Evolutionary conservation across 2,329 filamentous ascomycete genomes (phyloP).

Genomic region (Fusarium buxicola): DNA sequence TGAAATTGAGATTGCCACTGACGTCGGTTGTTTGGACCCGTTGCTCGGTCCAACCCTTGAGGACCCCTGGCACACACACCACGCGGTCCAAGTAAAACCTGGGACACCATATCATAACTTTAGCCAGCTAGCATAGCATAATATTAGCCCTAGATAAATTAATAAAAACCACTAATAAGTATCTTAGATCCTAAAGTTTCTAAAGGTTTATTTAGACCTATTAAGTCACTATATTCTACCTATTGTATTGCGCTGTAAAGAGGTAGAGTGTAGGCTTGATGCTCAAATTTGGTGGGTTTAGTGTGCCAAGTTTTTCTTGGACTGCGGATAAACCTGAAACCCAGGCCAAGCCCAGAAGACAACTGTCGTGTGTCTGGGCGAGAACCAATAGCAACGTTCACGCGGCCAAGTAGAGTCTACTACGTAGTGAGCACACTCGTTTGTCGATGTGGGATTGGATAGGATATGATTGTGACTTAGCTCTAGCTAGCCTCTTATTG

Average conservation of each 20-base stretch:
- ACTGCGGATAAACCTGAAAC: constrained; percentile 41
- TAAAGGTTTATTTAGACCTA: too few relatives aligned
- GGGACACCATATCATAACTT: too few relatives aligned
- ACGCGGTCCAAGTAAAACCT: too few relatives aligned
- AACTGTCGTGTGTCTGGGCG: constrained; percentile 8
- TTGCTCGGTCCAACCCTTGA: constrained; percentile 14
- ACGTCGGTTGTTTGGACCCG: constrained; percentile 2
- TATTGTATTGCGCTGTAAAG: too few relatives aligned
- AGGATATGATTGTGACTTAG: not conserved
- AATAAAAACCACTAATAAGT: too few relatives aligned
- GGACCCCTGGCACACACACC: constrained; percentile 19
- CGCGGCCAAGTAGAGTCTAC: not conserved
- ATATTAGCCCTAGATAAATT: too few relatives aligned
- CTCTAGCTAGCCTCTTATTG: not conserved
- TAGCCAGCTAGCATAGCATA: too few relatives aligned
- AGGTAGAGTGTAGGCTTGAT: too few relatives aligned
- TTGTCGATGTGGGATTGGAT: not conserved
- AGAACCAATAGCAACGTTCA: constrained; percentile 1
- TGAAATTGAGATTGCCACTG: constrained; percentile 41
- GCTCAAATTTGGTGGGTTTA: not conserved
- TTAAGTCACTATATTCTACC: too few relatives aligned
- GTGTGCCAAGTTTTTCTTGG: too few relatives aligned
- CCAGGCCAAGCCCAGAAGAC: constrained; percentile 18
- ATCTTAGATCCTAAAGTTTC: too few relatives aligned
- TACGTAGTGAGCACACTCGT: too few relatives aligned